These are phyloP conservation scores for Ploettnerulaceae sp. DNA, from an alignment of 2,329 filamentous ascomycete genomes.

Conservation along the genomic window DNA sequence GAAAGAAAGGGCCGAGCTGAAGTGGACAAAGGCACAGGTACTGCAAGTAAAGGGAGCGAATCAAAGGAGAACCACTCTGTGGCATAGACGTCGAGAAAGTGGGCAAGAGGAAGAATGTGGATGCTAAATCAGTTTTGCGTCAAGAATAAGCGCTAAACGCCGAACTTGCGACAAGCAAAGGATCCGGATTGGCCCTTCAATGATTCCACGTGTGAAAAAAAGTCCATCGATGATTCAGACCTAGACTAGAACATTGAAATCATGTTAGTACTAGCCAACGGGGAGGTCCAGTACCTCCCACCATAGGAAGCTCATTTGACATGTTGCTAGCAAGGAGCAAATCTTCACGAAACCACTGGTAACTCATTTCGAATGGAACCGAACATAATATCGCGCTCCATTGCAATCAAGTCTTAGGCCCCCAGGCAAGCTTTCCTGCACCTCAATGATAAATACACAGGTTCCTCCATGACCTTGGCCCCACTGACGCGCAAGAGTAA, in stretches of 20 bases:
- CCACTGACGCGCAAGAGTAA: constrained; percentile 19
- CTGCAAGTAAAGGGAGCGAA: too few species aligned
- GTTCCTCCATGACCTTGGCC: constrained; percentile 24
- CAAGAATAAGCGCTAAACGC: constrained; percentile 1
- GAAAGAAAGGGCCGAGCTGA: too few species aligned
- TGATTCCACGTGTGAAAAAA: neutral
- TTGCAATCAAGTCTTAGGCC: constrained; percentile 24
- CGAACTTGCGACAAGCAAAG: neutral
- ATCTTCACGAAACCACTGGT: neutral
- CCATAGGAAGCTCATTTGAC: too few species aligned
- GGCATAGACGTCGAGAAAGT: too few species aligned
- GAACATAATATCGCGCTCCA: constrained; percentile 27
- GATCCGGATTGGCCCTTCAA: neutral
- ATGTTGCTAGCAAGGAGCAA: neutral
- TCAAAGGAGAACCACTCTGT: too few species aligned
- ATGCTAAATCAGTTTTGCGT: constrained; percentile 1
- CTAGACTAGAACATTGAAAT: too few species aligned
- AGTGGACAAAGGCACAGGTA: too few species aligned
- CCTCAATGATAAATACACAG: constrained; percentile 33
- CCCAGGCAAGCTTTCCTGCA: constrained; percentile 18
- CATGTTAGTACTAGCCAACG: too few species aligned
- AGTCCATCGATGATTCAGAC: too few species aligned
- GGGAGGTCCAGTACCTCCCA: too few species aligned
- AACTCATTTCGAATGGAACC: neutral
- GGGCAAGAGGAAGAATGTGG: neutral